phyloP scores from a whole-genome alignment of 2,329 filamentous ascomycete genomes.

The Neurospora sp. region DNA sequence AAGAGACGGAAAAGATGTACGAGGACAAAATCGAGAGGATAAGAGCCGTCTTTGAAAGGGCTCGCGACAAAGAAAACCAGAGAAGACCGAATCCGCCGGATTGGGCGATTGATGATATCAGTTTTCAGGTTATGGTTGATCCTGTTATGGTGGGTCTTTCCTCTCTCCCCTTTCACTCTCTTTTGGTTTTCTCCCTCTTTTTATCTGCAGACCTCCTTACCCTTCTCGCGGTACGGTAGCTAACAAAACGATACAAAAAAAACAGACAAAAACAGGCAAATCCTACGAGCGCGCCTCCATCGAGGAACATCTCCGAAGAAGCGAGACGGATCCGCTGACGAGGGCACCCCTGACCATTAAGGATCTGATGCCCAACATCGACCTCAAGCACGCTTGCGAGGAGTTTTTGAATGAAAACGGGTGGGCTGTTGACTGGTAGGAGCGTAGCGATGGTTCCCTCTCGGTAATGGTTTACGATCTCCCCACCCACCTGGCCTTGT shows the following conservation, averaged over 20 bases:
- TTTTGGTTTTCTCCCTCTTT: not conserved
- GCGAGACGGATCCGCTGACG: conserved; percentile 72
- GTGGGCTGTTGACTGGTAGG: conserved; percentile 83
- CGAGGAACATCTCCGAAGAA: conserved; percentile 71
- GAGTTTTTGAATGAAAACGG: conserved; percentile 81
- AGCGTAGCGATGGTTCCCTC: not conserved
- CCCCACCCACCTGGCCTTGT: not conserved
- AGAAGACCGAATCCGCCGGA: conserved; percentile 1
- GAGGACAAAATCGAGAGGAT: conserved; percentile 4
- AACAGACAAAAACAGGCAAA: conserved; percentile 70
- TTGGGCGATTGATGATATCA: not conserved
- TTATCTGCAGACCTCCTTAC: not conserved
- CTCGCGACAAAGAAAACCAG: not conserved
- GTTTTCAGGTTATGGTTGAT: conserved; percentile 51
- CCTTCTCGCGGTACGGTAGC: not conserved
- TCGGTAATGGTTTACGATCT: not conserved
- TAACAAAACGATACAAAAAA: conserved; percentile 9
- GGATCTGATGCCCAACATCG: conserved; percentile 74
- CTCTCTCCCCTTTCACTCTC: no score
- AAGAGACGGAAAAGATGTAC: conserved; percentile 1
- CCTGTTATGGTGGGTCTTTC: conserved; percentile 42
- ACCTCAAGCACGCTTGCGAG: conserved; percentile 69
- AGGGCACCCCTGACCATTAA: conserved; percentile 57
- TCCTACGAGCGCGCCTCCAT: conserved; percentile 84
- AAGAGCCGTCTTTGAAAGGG: conserved; percentile 1